These are phyloP conservation scores for Micromonas commoda DNA, from an alignment of 139 green algal genomes.

Conservation along the genomic window DNA sequence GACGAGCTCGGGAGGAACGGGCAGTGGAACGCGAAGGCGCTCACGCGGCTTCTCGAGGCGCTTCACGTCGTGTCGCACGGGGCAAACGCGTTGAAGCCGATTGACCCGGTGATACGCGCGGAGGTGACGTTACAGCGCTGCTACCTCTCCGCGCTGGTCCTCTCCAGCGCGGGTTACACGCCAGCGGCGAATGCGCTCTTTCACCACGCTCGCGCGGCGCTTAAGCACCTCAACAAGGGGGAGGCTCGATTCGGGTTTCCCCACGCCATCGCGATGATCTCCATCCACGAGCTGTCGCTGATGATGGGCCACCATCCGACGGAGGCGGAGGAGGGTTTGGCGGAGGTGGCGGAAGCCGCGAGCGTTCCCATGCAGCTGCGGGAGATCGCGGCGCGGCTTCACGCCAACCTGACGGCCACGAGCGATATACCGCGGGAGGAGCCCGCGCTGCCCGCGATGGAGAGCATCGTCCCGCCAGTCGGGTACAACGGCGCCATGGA, in stretches of 20 bases:
- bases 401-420: neutral
- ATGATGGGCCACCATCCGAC: neutral
- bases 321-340: neutral
- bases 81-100: neutral
- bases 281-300: slow-evolving; percentile 4
- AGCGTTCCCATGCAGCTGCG: neutral
- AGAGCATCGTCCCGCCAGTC: neutral
- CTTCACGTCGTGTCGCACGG: neutral
- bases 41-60: neutral
- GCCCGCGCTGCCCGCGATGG: neutral
- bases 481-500: neutral
- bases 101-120: neutral
- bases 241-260: slow-evolving; percentile 2
- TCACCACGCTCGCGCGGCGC: neutral
- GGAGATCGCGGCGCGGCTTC: neutral
- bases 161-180: neutral
- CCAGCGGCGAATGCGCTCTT: neutral
- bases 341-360: neutral
- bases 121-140: neutral
- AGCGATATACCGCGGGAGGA: too few species aligned
- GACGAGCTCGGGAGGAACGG: neutral
- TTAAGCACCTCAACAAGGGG: neutral
- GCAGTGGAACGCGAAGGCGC: neutral
- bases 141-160: neutral
- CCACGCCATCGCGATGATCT: neutral